Conservation (phyloP, 2,329 filamentous ascomycete species). For the Cyanodermella asteris region DNA sequence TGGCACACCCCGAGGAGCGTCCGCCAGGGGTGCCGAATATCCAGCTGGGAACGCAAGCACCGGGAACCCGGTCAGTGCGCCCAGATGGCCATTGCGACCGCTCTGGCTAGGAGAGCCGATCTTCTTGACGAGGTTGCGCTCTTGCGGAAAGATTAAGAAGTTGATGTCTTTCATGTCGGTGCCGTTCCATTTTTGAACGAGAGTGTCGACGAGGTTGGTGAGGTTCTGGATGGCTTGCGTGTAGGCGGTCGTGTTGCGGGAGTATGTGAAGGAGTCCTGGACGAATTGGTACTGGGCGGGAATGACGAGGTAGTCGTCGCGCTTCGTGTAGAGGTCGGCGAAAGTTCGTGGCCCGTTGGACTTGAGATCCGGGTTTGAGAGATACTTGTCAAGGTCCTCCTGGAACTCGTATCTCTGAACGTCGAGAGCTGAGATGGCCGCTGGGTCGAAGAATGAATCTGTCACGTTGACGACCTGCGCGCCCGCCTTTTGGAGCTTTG, state of each 20-base stretch:
- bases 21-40: constrained; percentile 26
- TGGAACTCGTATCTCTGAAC: constrained; percentile 40
- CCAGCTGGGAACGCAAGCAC: constrained; percentile 25
- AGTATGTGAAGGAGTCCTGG: constrained; percentile 27
- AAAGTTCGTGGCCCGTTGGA: constrained; percentile 17
- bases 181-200: constrained; percentile 26
- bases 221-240: constrained; percentile 28
- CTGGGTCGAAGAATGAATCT: constrained; percentile 27
- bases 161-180: constrained; percentile 32
- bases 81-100: constrained; percentile 37
- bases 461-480: constrained; percentile 28
- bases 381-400: constrained; percentile 32
- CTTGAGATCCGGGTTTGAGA: constrained; percentile 17
- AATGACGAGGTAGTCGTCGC: constrained; percentile 37
- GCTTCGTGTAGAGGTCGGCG: constrained; percentile 25
- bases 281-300: constrained; percentile 35
- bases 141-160: constrained; percentile 41
- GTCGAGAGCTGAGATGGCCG: constrained; percentile 28
- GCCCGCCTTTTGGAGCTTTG: constrained; percentile 24
- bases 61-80: constrained; percentile 30
- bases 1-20: constrained; percentile 35
- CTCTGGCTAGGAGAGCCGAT: constrained; percentile 33
- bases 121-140: constrained; percentile 39
- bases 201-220: constrained; percentile 26
- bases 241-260: constrained; percentile 30